Evolutionary conservation across 2,329 filamentous ascomycete genomes (phyloP).

Genomic region (Neonectria magnoliae): DNA sequence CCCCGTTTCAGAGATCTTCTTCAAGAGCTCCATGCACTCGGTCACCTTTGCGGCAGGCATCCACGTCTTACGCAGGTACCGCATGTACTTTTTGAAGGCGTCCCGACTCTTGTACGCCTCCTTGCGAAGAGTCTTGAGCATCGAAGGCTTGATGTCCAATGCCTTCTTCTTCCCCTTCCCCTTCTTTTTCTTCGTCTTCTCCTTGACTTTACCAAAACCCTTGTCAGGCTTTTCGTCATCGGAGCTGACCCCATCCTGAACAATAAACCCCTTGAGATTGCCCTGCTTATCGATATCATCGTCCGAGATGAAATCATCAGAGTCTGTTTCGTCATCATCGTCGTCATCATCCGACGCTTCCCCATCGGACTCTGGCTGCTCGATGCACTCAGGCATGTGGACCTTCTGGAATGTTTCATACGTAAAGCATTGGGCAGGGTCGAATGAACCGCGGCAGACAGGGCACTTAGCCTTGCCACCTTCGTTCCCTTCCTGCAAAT

Average conservation of each 20-base stretch:
- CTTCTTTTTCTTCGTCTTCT: conserved; percentile 30
- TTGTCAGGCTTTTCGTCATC: conserved; percentile 43
- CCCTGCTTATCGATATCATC: conserved; percentile 50
- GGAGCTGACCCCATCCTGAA: conserved; percentile 49
- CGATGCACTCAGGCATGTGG: conserved; percentile 67
- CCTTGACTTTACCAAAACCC: conserved; percentile 5
- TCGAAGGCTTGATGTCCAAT: conserved; percentile 58
- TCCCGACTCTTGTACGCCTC: conserved; percentile 71
- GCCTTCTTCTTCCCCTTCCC: conserved; percentile 52
- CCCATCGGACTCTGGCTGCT: conserved; percentile 50
- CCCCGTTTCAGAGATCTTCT: conserved; percentile 67
- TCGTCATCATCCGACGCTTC: conserved; percentile 47
- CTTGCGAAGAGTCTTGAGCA: conserved; percentile 73
- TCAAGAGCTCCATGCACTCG: conserved; percentile 78
- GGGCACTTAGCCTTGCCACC: conserved; percentile 72
- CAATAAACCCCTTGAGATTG: conserved; percentile 65
- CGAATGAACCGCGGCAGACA: conserved; percentile 75
- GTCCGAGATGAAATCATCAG: conserved; percentile 45
- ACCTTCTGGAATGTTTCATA: conserved; percentile 78
- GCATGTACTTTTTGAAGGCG: conserved; percentile 75
- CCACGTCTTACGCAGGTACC: conserved; percentile 74
- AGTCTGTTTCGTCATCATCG: conserved; percentile 40
- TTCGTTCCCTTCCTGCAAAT: conserved; percentile 70
- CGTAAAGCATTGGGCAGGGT: conserved; percentile 77
- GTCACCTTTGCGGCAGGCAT: conserved; percentile 84